Conservation (phyloP, 345 rosid genomes). For the Euclidium syriacum region DNA sequence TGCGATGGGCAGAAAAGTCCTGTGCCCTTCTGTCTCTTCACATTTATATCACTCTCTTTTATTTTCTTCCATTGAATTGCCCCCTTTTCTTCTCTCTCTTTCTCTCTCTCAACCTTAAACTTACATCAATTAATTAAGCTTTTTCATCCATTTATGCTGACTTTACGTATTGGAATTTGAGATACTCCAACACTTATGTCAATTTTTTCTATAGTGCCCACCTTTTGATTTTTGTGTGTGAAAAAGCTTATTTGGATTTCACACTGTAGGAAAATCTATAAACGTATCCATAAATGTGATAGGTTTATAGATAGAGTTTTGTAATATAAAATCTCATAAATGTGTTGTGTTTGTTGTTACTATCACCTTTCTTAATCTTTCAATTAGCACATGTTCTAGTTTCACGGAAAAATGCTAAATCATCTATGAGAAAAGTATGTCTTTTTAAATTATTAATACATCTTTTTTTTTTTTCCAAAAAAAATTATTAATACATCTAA, state of each 20-base stretch:
- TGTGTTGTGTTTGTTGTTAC: slow-evolving; percentile 8
- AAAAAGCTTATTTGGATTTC: slow-evolving; percentile 17
- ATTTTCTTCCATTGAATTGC: not conserved
- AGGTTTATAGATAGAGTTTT: slow-evolving; percentile 18
- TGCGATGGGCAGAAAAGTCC: slow-evolving; percentile 34
- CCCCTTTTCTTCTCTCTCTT: not conserved
- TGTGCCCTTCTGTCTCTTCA: slow-evolving; percentile 40
- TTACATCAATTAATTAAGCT: slow-evolving; percentile 25
- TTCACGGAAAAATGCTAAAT: not conserved
- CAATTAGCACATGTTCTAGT: not conserved
- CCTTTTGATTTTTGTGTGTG: not conserved
- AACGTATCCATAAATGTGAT: slow-evolving; percentile 24
- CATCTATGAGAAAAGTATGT: not conserved
- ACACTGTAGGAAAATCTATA: slow-evolving; percentile 17
- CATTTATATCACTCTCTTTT: slow-evolving; percentile 32
- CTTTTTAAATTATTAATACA: not conserved
- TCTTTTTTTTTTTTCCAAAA: no score
- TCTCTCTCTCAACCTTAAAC: slow-evolving; percentile 25
- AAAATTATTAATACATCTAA: not conserved
- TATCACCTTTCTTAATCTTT: not conserved
- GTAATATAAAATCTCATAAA: slow-evolving; percentile 3
- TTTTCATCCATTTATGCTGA: slow-evolving; percentile 28
- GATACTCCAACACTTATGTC: slow-evolving; percentile 23
- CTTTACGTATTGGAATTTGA: slow-evolving; percentile 17
- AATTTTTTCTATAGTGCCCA: not conserved